These are phyloP conservation scores for Mrakiaceae sp. DNA, from an alignment of 1,284 basidiomycete species.

Conservation along the genomic window DNA sequence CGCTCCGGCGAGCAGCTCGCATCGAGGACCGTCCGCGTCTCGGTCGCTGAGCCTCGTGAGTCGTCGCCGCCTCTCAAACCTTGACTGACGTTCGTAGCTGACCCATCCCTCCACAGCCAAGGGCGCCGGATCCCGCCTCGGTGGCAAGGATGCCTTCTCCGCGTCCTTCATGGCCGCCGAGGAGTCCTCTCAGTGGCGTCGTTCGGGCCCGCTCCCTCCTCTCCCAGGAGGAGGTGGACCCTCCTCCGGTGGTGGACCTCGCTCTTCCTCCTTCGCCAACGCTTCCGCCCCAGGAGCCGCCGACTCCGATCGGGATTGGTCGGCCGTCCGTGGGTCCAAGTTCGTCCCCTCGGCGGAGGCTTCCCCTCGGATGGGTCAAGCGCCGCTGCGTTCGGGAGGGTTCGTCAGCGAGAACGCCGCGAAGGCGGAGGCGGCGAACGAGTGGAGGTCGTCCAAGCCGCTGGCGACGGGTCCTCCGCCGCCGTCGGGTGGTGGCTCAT, in stretches of 20 bases:
- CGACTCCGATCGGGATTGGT: conserved; percentile 35
- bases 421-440: conserved; percentile 42
- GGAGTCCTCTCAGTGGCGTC: conserved; percentile 58
- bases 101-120: conserved; percentile 44
- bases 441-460: conserved; percentile 39
- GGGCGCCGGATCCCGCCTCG: conserved; percentile 39
- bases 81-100: no score
- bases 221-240: conserved; percentile 26
- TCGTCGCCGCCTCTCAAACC: conserved; percentile 20
- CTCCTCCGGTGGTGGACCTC: conserved; percentile 19
- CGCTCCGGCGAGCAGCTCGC: conserved; percentile 55
- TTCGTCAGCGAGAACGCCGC: conserved; percentile 28
- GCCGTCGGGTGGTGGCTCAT: conserved; percentile 3
- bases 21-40: conserved; percentile 73
- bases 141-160: conserved; percentile 25
- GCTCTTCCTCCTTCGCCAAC: conserved; percentile 21
- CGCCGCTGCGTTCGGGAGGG: conserved; percentile 26
- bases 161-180: conserved; percentile 35
- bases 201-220: conserved; percentile 71
- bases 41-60: conserved; percentile 90
- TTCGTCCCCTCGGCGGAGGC: conserved; percentile 32
- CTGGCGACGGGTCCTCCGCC: conserved; percentile 22
- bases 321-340: conserved; percentile 36
- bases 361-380: conserved; percentile 15
- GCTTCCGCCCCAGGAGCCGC: conserved; percentile 17